Conservation (phyloP, 2,329 filamentous ascomycete genomes). For the Penicillium psychrosexuale region DNA sequence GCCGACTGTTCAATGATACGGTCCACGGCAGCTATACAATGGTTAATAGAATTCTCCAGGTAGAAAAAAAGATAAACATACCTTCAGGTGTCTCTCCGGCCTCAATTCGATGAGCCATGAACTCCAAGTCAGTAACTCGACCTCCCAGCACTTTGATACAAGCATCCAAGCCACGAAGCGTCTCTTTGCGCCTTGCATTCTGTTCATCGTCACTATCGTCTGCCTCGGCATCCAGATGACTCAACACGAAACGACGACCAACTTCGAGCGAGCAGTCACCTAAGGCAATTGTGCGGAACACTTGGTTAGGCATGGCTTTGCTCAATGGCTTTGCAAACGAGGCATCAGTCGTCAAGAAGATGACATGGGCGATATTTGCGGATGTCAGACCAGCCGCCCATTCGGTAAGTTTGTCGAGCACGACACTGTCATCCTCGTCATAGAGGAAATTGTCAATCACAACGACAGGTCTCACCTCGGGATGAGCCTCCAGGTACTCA, state of each 20-base stretch:
- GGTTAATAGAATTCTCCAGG: conserved; percentile 17
- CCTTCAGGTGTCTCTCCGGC: conserved; percentile 75
- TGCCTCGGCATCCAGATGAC: conserved; percentile 60
- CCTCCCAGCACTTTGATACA: conserved; percentile 83
- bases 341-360: conserved; percentile 88
- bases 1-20: conserved; percentile 89
- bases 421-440: conserved; percentile 63
- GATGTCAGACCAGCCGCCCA: conserved; percentile 86
- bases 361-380: conserved; percentile 85
- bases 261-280: conserved; percentile 83
- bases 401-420: conserved; percentile 74
- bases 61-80: conserved; percentile 17
- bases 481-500: conserved; percentile 85
- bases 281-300: conserved; percentile 81
- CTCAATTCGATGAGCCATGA: conserved; percentile 84
- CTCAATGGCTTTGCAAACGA: conserved; percentile 84
- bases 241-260: conserved; percentile 85
- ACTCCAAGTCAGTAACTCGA: conserved; percentile 91
- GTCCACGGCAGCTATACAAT: conserved; percentile 62
- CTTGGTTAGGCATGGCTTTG: conserved; percentile 82
- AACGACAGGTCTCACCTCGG: conserved; percentile 76
- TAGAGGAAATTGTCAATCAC: conserved; percentile 92
- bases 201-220: conserved; percentile 34
- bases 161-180: conserved; percentile 70
- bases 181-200: conserved; percentile 40